A percentile compares a stretch with the other conserved stretches of the same genome.
Evolutionary conservation across 768 basidiomycete species (phyloP).

Genomic region (Pholiota conissans): DNA sequence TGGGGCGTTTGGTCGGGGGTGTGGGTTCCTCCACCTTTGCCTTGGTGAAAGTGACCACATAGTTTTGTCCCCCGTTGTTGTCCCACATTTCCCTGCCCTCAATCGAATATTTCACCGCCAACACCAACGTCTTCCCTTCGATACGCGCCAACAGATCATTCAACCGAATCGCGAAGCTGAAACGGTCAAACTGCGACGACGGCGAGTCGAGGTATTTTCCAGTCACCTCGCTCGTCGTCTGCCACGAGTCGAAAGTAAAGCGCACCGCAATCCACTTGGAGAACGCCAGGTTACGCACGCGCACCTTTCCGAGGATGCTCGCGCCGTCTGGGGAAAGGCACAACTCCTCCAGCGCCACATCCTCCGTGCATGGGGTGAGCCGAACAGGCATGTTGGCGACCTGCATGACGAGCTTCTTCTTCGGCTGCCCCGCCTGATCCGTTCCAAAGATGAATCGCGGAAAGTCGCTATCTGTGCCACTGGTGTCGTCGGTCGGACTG

Average conservation of each 20-base stretch:
- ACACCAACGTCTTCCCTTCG: constrained; percentile 79
- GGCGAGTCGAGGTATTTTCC: constrained; percentile 56
- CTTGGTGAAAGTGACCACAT: constrained; percentile 67
- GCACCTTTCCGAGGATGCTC: constrained; percentile 69
- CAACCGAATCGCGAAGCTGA: constrained; percentile 74
- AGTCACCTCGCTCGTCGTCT: constrained; percentile 91
- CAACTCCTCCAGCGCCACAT: constrained; percentile 57
- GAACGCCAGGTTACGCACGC: constrained; percentile 85
- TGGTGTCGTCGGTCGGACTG: constrained; percentile 82
- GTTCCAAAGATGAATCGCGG: constrained; percentile 64
- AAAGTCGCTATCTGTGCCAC: constrained; percentile 78
- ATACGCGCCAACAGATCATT: constrained; percentile 75
- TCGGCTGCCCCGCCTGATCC: constrained; percentile 19
- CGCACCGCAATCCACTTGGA: constrained; percentile 85
- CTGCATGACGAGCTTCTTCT: constrained; percentile 53
- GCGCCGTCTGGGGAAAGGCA: constrained; percentile 50
- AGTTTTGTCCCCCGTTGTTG: constrained; percentile 81
- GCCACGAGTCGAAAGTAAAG: constrained; percentile 95
- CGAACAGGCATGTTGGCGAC: constrained; percentile 66
- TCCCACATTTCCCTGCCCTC: constrained; percentile 88
- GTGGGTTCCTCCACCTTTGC: constrained; percentile 21
- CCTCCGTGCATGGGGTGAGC: constrained; percentile 31
- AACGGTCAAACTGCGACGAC: constrained; percentile 58
- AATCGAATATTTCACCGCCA: constrained; percentile 75
- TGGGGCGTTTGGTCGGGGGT: constrained; percentile 12